phyloP scores from a whole-genome alignment of 495 filamentous ascomycete genomes.

The Penicillium turbatum region DNA sequence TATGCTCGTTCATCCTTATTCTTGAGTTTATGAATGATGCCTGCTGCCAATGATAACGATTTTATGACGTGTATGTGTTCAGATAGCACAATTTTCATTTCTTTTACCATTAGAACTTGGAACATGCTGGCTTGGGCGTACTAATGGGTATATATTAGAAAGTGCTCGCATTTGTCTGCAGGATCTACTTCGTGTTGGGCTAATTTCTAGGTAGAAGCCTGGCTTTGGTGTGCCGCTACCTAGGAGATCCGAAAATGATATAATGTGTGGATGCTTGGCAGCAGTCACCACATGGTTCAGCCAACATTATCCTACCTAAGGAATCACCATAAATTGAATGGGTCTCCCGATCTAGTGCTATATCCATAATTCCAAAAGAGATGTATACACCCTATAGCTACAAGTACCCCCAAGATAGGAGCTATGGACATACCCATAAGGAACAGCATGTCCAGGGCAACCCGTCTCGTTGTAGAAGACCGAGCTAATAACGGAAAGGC shows the following conservation, averaged over 20 bases:
- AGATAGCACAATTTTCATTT: conserved; percentile 10
- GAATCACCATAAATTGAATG: too few species aligned
- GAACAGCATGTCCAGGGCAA: neutral
- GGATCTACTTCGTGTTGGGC: too few species aligned
- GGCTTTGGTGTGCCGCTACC: too few species aligned
- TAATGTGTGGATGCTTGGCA: too few species aligned
- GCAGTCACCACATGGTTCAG: too few species aligned
- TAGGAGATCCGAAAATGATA: too few species aligned
- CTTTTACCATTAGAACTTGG: neutral
- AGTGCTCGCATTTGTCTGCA: too few species aligned
- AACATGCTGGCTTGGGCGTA: neutral
- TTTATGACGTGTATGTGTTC: conserved; percentile 14
- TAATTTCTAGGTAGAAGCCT: too few species aligned
- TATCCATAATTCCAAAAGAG: neutral
- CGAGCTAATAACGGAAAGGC: neutral
- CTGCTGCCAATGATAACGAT: conserved; percentile 17
- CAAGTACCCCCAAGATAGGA: neutral
- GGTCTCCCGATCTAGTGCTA: too few species aligned
- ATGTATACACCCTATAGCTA: neutral
- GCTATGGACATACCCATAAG: neutral
- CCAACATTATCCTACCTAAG: too few species aligned
- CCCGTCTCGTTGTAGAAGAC: conserved; percentile 1
- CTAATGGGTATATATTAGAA: neutral
- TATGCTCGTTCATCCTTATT: neutral
- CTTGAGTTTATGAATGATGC: conserved; percentile 4